Conservation (phyloP, 805 yeast species). For the Saturnispora sanitii region DNA sequence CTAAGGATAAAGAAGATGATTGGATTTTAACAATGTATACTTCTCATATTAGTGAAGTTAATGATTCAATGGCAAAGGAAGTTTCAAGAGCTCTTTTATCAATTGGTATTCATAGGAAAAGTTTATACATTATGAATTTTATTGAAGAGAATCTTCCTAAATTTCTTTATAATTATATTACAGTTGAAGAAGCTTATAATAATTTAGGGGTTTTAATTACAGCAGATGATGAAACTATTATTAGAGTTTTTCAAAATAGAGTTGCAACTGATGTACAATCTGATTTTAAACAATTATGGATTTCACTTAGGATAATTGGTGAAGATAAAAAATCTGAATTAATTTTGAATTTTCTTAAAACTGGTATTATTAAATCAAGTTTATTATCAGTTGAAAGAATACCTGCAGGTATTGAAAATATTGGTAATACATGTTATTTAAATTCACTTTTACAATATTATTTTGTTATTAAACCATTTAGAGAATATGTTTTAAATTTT, state of each 20-base stretch:
- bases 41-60: constrained; percentile 44
- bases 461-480: constrained; percentile 73
- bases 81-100: constrained; percentile 51
- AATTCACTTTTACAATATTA: constrained; percentile 87
- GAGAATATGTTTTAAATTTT: constrained; percentile 55
- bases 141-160: constrained; percentile 37
- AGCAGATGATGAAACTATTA: constrained; percentile 49
- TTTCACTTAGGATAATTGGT: constrained; percentile 49
- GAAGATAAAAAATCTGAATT: constrained; percentile 43
- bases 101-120: constrained; percentile 48
- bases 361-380: constrained; percentile 54
- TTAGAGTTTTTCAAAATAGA: constrained; percentile 42
- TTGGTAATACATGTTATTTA: constrained; percentile 92
- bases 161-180: constrained; percentile 11
- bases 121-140: constrained; percentile 47
- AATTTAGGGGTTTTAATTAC: constrained; percentile 39
- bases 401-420: constrained; percentile 90
- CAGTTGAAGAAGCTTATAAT: constrained; percentile 34
- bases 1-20: constrained; percentile 52
- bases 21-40: constrained; percentile 68
- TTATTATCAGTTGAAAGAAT: constrained; percentile 54
- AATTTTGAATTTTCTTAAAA: constrained; percentile 44
- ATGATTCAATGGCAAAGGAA: constrained; percentile 31
- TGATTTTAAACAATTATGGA: constrained; percentile 49
- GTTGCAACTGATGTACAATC: constrained; percentile 30